phyloP scores from a whole-genome alignment of 176 grass and related monocot genomes.

The Eleusine coracana region DNA sequence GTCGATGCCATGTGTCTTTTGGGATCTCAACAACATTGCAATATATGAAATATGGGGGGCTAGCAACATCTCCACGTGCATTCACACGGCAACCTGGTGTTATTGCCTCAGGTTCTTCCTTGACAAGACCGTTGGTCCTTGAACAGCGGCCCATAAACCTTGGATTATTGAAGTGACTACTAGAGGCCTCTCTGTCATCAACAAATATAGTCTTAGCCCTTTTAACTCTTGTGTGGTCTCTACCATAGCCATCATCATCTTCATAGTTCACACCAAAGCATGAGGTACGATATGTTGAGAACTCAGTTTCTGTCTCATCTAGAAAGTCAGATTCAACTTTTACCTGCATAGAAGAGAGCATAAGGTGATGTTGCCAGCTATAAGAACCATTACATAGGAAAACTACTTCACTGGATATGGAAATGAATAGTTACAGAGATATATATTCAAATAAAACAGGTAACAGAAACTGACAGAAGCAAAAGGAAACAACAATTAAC shows the following conservation, averaged over 20 bases:
- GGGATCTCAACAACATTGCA: slow-evolving; percentile 71
- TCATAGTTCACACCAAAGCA: slow-evolving; percentile 21
- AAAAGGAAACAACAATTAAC: not conserved
- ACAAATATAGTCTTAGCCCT: slow-evolving; percentile 48
- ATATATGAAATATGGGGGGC: slow-evolving; percentile 74
- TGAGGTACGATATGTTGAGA: slow-evolving; percentile 46
- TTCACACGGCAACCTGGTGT: slow-evolving; percentile 22
- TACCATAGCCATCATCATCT: slow-evolving; percentile 26
- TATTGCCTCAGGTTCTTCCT: slow-evolving; percentile 42
- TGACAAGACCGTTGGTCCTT: slow-evolving; percentile 31
- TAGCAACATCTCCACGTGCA: slow-evolving; percentile 7
- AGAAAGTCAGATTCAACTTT: slow-evolving; percentile 48
- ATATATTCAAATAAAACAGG: slow-evolving; percentile 24
- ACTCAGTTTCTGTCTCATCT: slow-evolving; percentile 42
- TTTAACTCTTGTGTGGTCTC: slow-evolving; percentile 38
- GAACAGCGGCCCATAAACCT: slow-evolving; percentile 24
- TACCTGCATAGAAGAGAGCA: slow-evolving; percentile 39
- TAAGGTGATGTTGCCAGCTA: slow-evolving; percentile 20
- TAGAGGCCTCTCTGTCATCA: slow-evolving; percentile 42
- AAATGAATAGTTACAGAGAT: slow-evolving; percentile 2
- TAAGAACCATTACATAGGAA: slow-evolving; percentile 1
- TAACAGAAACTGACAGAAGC: not conserved
- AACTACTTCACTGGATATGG: not conserved
- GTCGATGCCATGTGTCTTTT: slow-evolving; percentile 50
- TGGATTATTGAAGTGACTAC: slow-evolving; percentile 24